Percentiles rank a stretch among this genome's conserved stretches.
These are phyloP conservation scores for Coniochaeta sp. DNA, from an alignment of 2,329 filamentous ascomycete species.

Conservation along the genomic window DNA sequence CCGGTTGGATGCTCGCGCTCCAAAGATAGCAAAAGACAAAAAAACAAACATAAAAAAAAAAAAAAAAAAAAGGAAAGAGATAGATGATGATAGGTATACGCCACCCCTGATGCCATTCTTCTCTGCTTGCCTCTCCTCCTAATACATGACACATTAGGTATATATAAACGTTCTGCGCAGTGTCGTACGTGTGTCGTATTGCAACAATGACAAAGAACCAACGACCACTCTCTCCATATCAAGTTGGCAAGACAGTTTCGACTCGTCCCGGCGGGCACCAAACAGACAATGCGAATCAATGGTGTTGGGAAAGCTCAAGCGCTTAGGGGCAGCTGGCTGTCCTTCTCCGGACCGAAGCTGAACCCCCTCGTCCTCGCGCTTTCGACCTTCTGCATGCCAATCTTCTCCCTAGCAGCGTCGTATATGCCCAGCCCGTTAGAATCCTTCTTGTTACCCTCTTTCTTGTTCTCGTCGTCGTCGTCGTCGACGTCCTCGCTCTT, in stretches of 20 bases:
- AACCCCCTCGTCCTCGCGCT: slow-evolving; percentile 23
- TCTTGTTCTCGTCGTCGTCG: slow-evolving; percentile 8
- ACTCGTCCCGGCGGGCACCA: not conserved
- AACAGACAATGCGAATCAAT: not conserved
- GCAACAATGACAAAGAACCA: not conserved
- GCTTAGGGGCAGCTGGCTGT: slow-evolving; percentile 17
- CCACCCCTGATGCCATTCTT: not conserved
- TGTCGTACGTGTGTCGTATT: not conserved
- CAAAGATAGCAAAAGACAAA: not conserved
- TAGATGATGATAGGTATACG: not conserved
- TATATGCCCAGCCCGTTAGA: slow-evolving; percentile 17
- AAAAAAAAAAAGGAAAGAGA: too few relatives aligned
- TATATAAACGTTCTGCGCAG: not conserved
- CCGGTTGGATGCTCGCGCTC: not conserved
- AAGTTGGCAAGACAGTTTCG: not conserved
- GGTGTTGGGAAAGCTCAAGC: slow-evolving; percentile 8
- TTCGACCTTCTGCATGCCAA: slow-evolving; percentile 22
- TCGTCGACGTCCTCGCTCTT: slow-evolving; percentile 9
- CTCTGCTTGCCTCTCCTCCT: slow-evolving; percentile 12
- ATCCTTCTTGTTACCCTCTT: slow-evolving; percentile 8
- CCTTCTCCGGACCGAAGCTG: slow-evolving; percentile 20
- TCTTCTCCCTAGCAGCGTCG: slow-evolving; percentile 19
- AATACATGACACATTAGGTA: slow-evolving; percentile 4
- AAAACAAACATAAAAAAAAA: too few relatives aligned
- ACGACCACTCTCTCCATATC: not conserved